Evolutionary conservation across 768 basidiomycete species (phyloP).

Genomic region (Leccinum pellstonianum): DNA sequence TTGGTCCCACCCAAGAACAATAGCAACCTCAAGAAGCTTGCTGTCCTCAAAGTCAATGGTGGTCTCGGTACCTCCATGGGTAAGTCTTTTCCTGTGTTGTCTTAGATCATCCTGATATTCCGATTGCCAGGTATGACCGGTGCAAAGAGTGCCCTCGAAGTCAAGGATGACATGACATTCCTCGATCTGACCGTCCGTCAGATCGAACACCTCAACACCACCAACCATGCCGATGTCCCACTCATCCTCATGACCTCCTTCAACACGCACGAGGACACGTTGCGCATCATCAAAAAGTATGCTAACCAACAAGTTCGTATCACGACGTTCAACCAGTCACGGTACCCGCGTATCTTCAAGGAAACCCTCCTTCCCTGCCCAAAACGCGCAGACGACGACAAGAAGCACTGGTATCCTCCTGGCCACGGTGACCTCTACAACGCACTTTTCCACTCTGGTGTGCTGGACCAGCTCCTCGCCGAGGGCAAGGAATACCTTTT

Average conservation of each 20-base stretch:
- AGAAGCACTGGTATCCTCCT: slow-evolving; percentile 74
- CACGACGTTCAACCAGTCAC: slow-evolving; percentile 69
- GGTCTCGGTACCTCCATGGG: slow-evolving; percentile 70
- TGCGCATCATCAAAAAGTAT: slow-evolving; percentile 78
- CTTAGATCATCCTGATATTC: slow-evolving; percentile 3
- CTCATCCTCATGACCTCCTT: slow-evolving; percentile 83
- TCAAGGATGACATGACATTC: slow-evolving; percentile 71
- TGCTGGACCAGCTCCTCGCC: slow-evolving; percentile 67
- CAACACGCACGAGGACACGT: slow-evolving; percentile 77
- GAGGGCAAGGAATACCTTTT: slow-evolving; percentile 79
- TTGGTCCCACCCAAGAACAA: slow-evolving; percentile 47
- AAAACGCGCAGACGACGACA: slow-evolving; percentile 54
- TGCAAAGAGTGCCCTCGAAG: slow-evolving; percentile 73
- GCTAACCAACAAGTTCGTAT: slow-evolving; percentile 76
- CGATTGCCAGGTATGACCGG: slow-evolving; percentile 47
- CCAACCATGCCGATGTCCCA: slow-evolving; percentile 63
- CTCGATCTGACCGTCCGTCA: slow-evolving; percentile 63
- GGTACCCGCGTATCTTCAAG: slow-evolving; percentile 71
- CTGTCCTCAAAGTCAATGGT: slow-evolving; percentile 78
- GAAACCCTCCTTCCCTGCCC: slow-evolving; percentile 67
- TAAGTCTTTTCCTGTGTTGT: slow-evolving; percentile 12
- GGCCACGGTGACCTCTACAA: slow-evolving; percentile 78
- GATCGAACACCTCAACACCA: slow-evolving; percentile 69
- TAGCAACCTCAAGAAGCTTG: slow-evolving; percentile 61
- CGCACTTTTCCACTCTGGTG: slow-evolving; percentile 65